Evolutionary conservation across 2,329 filamentous ascomycete genomes (phyloP).

Genomic region (Verticillium isaacii): DNA sequence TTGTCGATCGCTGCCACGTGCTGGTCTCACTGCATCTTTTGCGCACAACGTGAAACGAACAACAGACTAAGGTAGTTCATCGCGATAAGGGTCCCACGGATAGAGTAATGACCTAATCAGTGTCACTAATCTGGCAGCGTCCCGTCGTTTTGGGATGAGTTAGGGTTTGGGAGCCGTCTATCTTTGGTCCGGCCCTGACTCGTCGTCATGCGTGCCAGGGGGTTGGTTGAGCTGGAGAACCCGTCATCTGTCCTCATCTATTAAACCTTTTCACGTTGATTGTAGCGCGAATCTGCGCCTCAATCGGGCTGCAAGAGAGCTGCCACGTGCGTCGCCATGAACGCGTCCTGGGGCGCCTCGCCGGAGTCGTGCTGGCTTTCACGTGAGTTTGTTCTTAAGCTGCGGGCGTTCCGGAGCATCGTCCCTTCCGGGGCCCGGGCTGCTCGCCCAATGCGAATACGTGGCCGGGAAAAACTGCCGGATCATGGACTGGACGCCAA

Average conservation of each 20-base stretch:
- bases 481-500: too few species aligned
- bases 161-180: neutral
- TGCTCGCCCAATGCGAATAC: too few species aligned
- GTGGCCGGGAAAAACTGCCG: too few species aligned
- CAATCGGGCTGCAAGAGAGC: neutral
- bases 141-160: neutral
- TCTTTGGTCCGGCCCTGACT: neutral
- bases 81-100: neutral
- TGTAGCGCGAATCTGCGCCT: neutral
- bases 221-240: neutral
- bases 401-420: too few species aligned
- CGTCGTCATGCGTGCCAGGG: neutral
- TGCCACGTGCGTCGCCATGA: neutral
- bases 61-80: neutral
- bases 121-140: neutral
- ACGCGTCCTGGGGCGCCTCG: too few species aligned
- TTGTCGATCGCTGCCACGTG: neutral
- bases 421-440: too few species aligned
- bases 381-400: too few species aligned
- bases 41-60: neutral
- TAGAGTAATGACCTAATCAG: neutral
- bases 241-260: neutral
- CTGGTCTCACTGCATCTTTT: neutral
- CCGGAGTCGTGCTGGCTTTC: too few species aligned
- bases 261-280: neutral